Base-by-base conservation (phyloP, 164 flowering plant species). In the Magnolia changhungtana region DNA sequence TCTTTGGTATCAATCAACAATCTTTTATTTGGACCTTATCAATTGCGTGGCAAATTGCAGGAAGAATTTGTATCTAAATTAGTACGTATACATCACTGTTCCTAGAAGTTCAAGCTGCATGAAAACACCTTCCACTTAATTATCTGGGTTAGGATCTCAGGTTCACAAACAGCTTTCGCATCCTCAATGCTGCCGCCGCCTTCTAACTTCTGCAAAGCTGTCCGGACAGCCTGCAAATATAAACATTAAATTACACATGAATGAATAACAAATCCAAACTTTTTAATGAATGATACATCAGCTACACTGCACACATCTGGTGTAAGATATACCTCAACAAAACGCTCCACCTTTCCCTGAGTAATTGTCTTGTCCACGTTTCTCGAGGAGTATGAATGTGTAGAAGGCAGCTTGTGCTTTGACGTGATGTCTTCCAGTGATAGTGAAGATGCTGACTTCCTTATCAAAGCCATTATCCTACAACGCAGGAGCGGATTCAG, bases 151-250 rank as follows among this genome's bases (percentile, higher is more conserved):
- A 93, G 77, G 75, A 91, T 75, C 20, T 85, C 88, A 45, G 94
- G 92, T 50, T 77, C 92, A 84, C 97, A 95, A 76, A 93, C 90
- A 72, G 88, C 91, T 85, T 87, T 84, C 18, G 92, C 96, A 85
- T 93, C 95, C 72, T 88, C 92, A 79, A 89, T 78, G 73, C 82
- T 84, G 76, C 88, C 59, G 1, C 91, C 90, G 63, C 79, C 88
- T 50, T 90, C 90, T 61, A 93, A 80, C 84, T 81, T 90, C 76
- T 81, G 77, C 69, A 90, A 65, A 72, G 99, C 99, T 65, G 89
- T 73, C 72, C 85, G 86, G 73, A 89, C 69, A 78, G 96, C 97
- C 99, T 95, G 82, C 78, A 82, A 14, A 75, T 21, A 63, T 27
- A 73, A 1, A 74, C 61, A 55, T 55, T 55, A 55, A 1, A 0